Conservation (phyloP, 306 rosid genomes). For the Vachellia pachyceras region DNA sequence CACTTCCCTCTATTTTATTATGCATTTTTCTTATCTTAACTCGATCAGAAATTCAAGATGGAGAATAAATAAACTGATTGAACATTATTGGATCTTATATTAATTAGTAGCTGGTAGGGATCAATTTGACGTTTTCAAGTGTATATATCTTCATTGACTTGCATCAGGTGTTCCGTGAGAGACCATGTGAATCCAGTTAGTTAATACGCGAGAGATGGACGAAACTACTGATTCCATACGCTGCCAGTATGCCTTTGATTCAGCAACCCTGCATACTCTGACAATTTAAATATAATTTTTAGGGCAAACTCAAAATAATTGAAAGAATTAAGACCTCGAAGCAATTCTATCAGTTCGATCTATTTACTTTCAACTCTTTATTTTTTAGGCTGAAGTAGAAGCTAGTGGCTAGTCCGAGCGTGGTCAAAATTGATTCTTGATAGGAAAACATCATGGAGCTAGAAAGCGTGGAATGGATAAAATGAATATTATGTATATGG, state of each 20-base stretch:
- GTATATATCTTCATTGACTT: not conserved
- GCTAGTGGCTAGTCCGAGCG: not conserved
- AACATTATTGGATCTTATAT: not conserved
- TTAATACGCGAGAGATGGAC: not conserved
- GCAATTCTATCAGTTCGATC: not conserved
- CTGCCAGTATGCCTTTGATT: not conserved
- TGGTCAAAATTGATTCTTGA: not conserved
- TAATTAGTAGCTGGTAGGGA: not conserved
- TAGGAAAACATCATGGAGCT: slow-evolving; percentile 7
- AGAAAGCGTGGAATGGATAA: slow-evolving; percentile 22
- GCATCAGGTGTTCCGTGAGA: not conserved
- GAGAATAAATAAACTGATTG: not conserved
- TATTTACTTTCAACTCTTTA: not conserved
- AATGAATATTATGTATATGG: not conserved
- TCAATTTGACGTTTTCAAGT: not conserved
- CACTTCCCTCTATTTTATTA: no score
- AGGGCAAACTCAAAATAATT: not conserved
- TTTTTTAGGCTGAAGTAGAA: not conserved
- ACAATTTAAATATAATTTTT: not conserved
- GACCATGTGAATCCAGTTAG: not conserved
- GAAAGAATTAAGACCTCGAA: not conserved
- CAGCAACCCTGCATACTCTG: not conserved
- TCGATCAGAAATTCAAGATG: not conserved
- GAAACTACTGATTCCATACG: not conserved
- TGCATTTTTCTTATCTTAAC: not conserved